These are phyloP conservation scores for Aspergillus sp. DNA, from an alignment of 2,329 filamentous ascomycete genomes.

Conservation along the genomic window DNA sequence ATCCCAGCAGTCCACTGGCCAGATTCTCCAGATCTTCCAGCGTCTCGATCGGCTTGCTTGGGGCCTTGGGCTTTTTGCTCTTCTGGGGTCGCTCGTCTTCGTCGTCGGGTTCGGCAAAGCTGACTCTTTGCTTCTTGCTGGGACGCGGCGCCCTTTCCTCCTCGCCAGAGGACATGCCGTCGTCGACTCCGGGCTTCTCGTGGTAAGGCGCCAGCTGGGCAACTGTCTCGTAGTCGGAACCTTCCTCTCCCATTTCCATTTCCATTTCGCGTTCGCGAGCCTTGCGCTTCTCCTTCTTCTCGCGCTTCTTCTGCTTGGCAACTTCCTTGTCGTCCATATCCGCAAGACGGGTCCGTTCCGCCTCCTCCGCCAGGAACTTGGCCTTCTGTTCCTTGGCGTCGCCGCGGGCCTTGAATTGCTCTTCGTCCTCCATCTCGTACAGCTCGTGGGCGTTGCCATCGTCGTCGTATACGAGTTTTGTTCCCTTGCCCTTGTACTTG, in stretches of 20 bases:
- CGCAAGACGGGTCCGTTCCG: constrained; percentile 64
- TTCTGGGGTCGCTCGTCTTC: constrained; percentile 22
- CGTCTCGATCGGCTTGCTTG: constrained; percentile 28
- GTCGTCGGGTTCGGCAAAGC: constrained; percentile 26
- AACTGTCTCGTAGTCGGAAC: constrained; percentile 10
- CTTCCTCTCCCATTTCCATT: constrained; percentile 25
- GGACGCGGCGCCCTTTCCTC: constrained; percentile 23
- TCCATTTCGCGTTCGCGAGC: constrained; percentile 33
- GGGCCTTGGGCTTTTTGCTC: constrained; percentile 15
- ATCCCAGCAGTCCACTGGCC: constrained; percentile 40
- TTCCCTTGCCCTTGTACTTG: constrained; percentile 82
- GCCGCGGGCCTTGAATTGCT: constrained; percentile 70
- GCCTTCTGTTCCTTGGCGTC: constrained; percentile 70
- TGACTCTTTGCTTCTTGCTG: constrained; percentile 39
- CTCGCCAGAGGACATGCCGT: constrained; percentile 7
- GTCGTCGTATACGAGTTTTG: constrained; percentile 86
- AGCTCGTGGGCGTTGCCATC: constrained; percentile 79
- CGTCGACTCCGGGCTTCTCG: not conserved
- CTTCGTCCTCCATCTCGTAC: constrained; percentile 85
- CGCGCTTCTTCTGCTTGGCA: constrained; percentile 65
- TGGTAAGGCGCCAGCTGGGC: constrained; percentile 7
- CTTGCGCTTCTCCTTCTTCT: constrained; percentile 44
- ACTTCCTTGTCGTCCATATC: constrained; percentile 80
- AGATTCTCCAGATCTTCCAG: constrained; percentile 44
- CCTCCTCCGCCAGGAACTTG: constrained; percentile 73